A percentile compares a stretch with the other conserved stretches of the same genome.
These are phyloP conservation scores for Basidiobolus heterosporus DNA, from an alignment of 371 early-diverging fungal genomes.

Conservation along the genomic window DNA sequence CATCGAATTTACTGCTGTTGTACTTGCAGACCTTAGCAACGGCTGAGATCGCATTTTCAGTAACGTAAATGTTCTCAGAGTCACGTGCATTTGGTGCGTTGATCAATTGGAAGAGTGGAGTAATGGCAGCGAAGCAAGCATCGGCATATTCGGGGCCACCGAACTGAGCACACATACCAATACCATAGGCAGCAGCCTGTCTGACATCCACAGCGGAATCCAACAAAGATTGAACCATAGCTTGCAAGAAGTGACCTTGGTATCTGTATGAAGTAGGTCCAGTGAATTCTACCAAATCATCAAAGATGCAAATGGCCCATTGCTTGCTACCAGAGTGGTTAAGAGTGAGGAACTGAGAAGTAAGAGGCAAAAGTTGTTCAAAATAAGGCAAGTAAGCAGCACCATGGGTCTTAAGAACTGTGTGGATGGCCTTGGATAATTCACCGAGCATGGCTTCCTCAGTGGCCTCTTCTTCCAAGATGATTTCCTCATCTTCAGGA, in stretches of 20 bases:
- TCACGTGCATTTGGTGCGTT: constrained; percentile 41
- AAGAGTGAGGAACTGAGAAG: constrained; percentile 17
- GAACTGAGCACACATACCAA: constrained; percentile 71
- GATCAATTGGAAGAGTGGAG: constrained; percentile 43
- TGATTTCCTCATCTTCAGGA: constrained; percentile 72
- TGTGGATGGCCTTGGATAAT: constrained; percentile 55
- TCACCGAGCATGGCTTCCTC: constrained; percentile 71
- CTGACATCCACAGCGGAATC: constrained; percentile 57
- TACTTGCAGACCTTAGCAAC: constrained; percentile 70
- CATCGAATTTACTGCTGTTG: constrained; percentile 33
- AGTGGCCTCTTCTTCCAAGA: constrained; percentile 59
- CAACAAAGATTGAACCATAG: constrained; percentile 39
- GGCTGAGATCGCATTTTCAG: constrained; percentile 81
- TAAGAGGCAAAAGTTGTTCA: constrained; percentile 52
- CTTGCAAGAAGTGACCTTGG: constrained; percentile 49
- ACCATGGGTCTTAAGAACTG: constrained; percentile 52
- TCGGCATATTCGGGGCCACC: constrained; percentile 63
- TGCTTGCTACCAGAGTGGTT: constrained; percentile 56
- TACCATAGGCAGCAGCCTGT: constrained; percentile 84
- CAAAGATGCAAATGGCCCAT: constrained; percentile 78
- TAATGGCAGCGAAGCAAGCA: constrained; percentile 35
- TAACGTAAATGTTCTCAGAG: constrained; percentile 59
- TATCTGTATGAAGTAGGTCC: constrained; percentile 62
- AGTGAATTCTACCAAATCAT: constrained; percentile 77
- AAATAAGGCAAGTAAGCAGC: constrained; percentile 58